These are phyloP conservation scores for Heteromeles arbutifolia DNA, from an alignment of 306 rosid species.

Conservation along the genomic window DNA sequence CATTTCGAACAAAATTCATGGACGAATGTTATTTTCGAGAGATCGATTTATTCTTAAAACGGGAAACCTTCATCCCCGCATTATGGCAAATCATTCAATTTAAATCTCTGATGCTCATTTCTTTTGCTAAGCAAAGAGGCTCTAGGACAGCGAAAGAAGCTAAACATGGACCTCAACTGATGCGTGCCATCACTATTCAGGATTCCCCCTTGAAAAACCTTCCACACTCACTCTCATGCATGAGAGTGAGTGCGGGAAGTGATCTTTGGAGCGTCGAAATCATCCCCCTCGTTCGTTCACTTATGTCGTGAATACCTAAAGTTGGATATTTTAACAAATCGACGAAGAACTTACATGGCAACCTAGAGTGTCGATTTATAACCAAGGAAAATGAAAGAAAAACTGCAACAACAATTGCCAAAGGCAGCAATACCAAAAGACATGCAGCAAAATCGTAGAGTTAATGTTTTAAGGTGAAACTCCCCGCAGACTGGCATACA, in stretches of 20 bases:
- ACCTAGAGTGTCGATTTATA: background rate
- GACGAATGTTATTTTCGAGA: slow-evolving; percentile 8
- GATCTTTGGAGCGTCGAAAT: background rate
- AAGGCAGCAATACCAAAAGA: background rate
- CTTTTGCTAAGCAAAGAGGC: background rate
- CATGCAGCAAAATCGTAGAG: background rate
- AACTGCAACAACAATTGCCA: background rate
- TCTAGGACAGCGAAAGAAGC: background rate
- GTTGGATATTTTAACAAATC: background rate
- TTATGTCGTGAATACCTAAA: background rate
- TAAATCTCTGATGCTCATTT: background rate
- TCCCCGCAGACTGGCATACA: background rate
- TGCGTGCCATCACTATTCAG: background rate
- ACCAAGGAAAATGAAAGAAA: background rate
- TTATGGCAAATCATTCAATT: background rate
- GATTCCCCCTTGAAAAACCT: too few species aligned
- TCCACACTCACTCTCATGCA: background rate
- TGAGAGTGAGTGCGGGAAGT: background rate
- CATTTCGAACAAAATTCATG: slow-evolving; percentile 31
- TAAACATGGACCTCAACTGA: background rate
- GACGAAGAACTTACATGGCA: background rate
- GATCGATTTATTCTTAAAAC: slow-evolving; percentile 15
- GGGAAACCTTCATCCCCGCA: background rate
- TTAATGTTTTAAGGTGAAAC: background rate
- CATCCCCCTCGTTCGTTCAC: background rate